phyloP scores from a whole-genome alignment of 1,139 yeast genomes.

The Zygosaccharomyces sapae region DNA sequence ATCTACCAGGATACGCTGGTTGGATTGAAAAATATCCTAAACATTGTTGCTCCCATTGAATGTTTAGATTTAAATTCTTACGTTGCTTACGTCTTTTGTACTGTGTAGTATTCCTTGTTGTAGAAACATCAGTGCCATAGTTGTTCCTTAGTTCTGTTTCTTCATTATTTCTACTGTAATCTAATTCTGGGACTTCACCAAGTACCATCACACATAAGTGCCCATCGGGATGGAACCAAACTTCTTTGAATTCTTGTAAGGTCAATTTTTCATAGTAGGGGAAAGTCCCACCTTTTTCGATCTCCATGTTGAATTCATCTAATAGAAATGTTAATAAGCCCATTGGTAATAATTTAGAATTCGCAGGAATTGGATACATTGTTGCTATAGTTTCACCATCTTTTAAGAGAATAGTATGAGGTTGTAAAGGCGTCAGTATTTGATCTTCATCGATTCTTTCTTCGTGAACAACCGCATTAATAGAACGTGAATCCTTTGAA shows the following conservation, averaged over 20 bases:
- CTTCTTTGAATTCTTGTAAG: conserved; percentile 66
- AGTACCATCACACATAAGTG: conserved; percentile 87
- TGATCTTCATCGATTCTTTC: conserved; percentile 14
- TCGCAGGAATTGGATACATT: conserved; percentile 72
- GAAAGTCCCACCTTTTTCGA: conserved; percentile 80
- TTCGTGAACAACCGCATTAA: neutral
- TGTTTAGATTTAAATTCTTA: conserved; percentile 33
- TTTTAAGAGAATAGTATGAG: conserved; percentile 63
- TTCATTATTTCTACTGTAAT: conserved; percentile 38
- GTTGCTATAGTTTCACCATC: conserved; percentile 93
- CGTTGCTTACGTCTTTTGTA: conserved; percentile 29
- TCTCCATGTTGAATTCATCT: conserved; percentile 91
- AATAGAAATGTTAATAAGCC: conserved; percentile 76
- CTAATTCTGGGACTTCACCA: conserved; percentile 62
- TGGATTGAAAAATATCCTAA: conserved; percentile 78
- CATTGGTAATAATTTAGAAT: conserved; percentile 59
- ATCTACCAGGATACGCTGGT: conserved; percentile 89
- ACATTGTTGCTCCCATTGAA: conserved; percentile 88
- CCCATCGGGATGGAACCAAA: conserved; percentile 71
- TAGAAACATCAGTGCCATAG: conserved; percentile 23
- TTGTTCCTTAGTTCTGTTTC: conserved; percentile 17
- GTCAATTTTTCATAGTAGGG: conserved; percentile 78
- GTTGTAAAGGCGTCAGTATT: conserved; percentile 29
- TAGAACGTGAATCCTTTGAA: neutral
- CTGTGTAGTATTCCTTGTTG: conserved; percentile 31